Percentiles rank a stretch among this genome's conserved stretches.
Conservation (phyloP, 768 basidiomycete genomes). For the Russula ochroleuca region DNA sequence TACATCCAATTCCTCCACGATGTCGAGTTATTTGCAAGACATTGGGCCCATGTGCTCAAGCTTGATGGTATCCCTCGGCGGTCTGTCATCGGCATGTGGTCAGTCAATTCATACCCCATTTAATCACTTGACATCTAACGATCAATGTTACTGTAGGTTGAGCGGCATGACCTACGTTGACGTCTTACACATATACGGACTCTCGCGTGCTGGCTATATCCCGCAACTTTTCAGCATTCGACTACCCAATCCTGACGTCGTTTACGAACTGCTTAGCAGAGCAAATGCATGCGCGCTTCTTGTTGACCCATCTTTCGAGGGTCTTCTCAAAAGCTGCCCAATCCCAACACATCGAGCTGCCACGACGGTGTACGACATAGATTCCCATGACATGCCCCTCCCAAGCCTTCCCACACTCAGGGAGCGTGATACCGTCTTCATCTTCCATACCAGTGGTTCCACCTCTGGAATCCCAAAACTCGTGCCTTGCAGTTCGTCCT, state of each 20-base stretch:
- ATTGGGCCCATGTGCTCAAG: constrained; percentile 55
- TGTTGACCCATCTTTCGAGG: constrained; percentile 54
- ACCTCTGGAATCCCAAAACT: constrained; percentile 83
- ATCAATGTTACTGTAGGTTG: constrained; percentile 45
- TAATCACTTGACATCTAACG: constrained; percentile 1
- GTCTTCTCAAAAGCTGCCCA: constrained; percentile 42
- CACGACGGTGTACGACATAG: constrained; percentile 39
- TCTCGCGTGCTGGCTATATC: constrained; percentile 71
- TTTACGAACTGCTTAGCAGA: constrained; percentile 63
- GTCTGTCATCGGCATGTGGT: constrained; percentile 74
- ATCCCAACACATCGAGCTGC: constrained; percentile 46
- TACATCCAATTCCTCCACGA: constrained; percentile 61
- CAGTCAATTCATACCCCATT: constrained; percentile 30
- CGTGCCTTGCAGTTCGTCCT: constrained; percentile 63
- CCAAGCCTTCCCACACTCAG: constrained; percentile 40
- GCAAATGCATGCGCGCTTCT: constrained; percentile 62
- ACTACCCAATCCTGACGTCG: constrained; percentile 66
- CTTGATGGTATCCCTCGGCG: constrained; percentile 45
- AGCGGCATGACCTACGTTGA: constrained; percentile 69
- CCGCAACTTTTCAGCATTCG: constrained; percentile 76
- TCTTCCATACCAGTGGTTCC: constrained; percentile 79
- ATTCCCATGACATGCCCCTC: constrained; percentile 38
- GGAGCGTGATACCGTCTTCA: constrained; percentile 49
- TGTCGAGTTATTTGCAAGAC: constrained; percentile 59
- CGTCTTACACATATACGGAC: constrained; percentile 66